Evolutionary conservation across 129 eudicot genomes (phyloP).

Genomic region (Flaveria linearis): DNA sequence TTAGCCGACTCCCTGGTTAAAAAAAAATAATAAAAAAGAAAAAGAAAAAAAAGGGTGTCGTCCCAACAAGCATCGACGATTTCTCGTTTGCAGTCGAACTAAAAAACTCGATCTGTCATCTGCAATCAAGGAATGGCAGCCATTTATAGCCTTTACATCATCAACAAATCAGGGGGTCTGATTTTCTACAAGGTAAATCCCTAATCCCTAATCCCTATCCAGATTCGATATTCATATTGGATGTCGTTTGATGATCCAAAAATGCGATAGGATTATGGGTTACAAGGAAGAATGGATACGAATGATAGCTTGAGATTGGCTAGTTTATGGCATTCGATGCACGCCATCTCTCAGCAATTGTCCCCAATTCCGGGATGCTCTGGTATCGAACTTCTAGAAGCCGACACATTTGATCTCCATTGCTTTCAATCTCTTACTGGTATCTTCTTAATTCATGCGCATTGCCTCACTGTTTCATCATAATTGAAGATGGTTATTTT

Average conservation of each 20-base stretch:
- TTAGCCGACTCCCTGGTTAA: neutral
- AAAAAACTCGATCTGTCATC: neutral
- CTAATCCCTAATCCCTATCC: constrained; percentile 15
- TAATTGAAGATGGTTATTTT: too few species aligned
- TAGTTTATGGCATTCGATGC: constrained; percentile 98
- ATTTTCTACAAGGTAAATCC: constrained; percentile 82
- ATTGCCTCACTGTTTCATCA: too few species aligned
- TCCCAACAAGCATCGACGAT: neutral
- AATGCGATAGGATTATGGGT: constrained; percentile 68
- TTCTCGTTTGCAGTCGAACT: neutral
- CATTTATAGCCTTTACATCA: constrained; percentile 84
- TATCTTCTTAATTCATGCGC: constrained; percentile 4
- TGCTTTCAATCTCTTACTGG: constrained; percentile 99
- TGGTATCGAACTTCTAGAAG: constrained; percentile 91
- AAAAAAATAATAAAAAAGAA: too few species aligned
- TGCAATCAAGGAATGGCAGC: constrained; percentile 59
- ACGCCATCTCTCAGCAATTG: constrained; percentile 94
- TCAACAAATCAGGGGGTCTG: constrained; percentile 98
- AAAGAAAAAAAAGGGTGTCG: too few species aligned
- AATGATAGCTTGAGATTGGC: constrained; percentile 91
- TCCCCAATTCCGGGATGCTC: constrained; percentile 76
- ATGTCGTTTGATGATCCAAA: constrained; percentile 6
- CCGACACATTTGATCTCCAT: constrained; percentile 92
- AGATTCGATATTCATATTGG: neutral
- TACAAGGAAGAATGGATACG: constrained; percentile 97